Percentiles rank a stretch among this genome's conserved stretches.
Conservation (phyloP, 345 rosid species). For the Barbarea vulgaris region DNA sequence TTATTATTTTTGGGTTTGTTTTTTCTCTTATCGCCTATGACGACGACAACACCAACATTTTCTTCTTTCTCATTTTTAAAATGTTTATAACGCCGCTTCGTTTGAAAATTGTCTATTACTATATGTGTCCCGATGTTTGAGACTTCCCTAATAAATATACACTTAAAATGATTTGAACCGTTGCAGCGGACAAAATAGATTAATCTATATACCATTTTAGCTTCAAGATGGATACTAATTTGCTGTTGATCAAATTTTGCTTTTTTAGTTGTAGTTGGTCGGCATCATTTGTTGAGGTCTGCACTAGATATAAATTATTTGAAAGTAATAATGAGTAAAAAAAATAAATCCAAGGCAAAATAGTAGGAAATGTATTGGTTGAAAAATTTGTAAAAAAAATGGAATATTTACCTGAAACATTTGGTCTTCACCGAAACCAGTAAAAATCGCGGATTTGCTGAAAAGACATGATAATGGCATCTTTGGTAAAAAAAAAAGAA, state of each 20-base stretch:
- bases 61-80: neutral
- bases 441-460: no score
- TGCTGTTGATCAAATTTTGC: neutral
- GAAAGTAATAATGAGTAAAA: no score
- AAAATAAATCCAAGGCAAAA: no score
- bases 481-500: no score
- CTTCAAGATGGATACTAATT: neutral
- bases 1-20: neutral
- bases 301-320: no score
- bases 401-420: no score
- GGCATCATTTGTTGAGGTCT: neutral
- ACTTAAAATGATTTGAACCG: neutral
- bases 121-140: neutral
- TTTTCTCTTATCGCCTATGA: neutral
- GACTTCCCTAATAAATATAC: neutral
- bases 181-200: neutral
- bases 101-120: neutral
- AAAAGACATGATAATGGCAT: no score
- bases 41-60: neutral
- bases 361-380: no score
- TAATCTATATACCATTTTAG: neutral
- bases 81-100: conserved; percentile 11
- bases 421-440: no score
- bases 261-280: neutral
- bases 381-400: no score